These are phyloP conservation scores for Talaromyces sp. DNA, from an alignment of 2,329 filamentous ascomycete species.

Conservation along the genomic window DNA sequence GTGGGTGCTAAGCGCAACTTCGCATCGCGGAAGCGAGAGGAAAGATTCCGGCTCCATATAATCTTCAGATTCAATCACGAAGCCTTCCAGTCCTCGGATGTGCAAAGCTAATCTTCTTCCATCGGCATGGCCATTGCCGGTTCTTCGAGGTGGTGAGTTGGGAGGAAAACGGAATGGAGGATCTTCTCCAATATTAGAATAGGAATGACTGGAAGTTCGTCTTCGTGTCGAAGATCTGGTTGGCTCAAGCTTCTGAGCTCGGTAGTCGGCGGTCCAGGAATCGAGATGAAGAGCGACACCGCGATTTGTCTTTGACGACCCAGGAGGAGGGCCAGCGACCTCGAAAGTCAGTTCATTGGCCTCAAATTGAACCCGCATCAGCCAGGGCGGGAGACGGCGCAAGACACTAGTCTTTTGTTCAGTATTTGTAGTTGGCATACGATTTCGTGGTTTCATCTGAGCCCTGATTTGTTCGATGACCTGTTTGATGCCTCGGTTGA, in stretches of 20 bases:
- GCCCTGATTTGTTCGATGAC: slow-evolving; percentile 80
- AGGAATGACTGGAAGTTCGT: slow-evolving; percentile 68
- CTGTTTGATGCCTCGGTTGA: slow-evolving; percentile 85
- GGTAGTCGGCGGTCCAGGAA: slow-evolving; percentile 84
- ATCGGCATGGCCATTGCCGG: slow-evolving; percentile 55
- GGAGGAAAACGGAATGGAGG: slow-evolving; percentile 51
- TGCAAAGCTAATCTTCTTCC: slow-evolving; percentile 78
- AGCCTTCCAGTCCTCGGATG: slow-evolving; percentile 78
- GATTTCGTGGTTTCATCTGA: slow-evolving; percentile 62
- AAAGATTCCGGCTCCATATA: slow-evolving; percentile 83
- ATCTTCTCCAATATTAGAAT: slow-evolving; percentile 57
- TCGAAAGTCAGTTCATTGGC: slow-evolving; percentile 87
- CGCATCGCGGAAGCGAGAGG: slow-evolving; percentile 77
- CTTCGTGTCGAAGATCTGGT: slow-evolving; percentile 53
- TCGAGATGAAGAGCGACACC: slow-evolving; percentile 84
- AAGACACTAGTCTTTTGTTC: slow-evolving; percentile 64
- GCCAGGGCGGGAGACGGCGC: slow-evolving; percentile 75
- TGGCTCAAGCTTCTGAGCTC: slow-evolving; percentile 70
- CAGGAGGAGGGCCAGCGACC: slow-evolving; percentile 79
- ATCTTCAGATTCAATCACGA: slow-evolving; percentile 83
- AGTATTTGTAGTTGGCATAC: slow-evolving; percentile 46
- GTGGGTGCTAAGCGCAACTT: slow-evolving; percentile 77
- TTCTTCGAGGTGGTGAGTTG: slow-evolving; percentile 46
- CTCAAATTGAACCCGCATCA: slow-evolving; percentile 77
- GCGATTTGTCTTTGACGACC: slow-evolving; percentile 75